Conservation (phyloP, 75 land plant species). For the Pinus taeda region DNA sequence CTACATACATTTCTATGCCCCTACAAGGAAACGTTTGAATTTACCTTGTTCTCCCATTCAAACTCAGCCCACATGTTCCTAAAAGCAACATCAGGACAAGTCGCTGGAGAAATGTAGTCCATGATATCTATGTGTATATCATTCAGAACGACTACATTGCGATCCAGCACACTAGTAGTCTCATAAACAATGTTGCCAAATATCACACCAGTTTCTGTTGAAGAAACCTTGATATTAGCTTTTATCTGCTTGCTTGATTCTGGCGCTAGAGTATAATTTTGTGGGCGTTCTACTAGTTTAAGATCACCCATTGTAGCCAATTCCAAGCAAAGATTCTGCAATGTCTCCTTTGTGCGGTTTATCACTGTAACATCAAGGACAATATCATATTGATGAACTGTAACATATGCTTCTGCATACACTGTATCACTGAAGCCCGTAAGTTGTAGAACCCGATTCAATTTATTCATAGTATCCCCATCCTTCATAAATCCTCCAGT, state of each 20-base stretch:
- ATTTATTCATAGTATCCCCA: conserved; percentile 64
- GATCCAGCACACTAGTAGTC: conserved; percentile 77
- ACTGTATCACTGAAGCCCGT: conserved; percentile 94
- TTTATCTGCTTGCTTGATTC: conserved; percentile 84
- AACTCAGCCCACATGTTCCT: conserved; percentile 97
- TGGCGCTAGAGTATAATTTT: conserved; percentile 88
- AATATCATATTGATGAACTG: conserved; percentile 94
- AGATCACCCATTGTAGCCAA: conserved; percentile 94
- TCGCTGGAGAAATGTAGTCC: conserved; percentile 90
- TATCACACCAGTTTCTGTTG: conserved; percentile 92
- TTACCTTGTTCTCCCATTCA: conserved; percentile 97
- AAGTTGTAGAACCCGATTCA: conserved; percentile 84
- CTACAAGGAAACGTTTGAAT: not conserved
- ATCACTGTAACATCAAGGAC: conserved; percentile 93
- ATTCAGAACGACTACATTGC: conserved; percentile 83
- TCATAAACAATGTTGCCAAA: conserved; percentile 97
- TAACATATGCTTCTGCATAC: conserved; percentile 92
- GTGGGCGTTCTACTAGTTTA: conserved; percentile 88
- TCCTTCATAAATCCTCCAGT: conserved; percentile 88
- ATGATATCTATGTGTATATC: conserved; percentile 94
- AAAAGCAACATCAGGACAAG: conserved; percentile 78
- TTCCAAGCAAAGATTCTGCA: conserved; percentile 86
- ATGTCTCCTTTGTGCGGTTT: conserved; percentile 78
- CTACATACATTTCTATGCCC: not conserved
- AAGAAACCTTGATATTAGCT: conserved; percentile 89